These are phyloP conservation scores for Solanum hybrid DNA, from an alignment of 305 asterid species.

Conservation along the genomic window DNA sequence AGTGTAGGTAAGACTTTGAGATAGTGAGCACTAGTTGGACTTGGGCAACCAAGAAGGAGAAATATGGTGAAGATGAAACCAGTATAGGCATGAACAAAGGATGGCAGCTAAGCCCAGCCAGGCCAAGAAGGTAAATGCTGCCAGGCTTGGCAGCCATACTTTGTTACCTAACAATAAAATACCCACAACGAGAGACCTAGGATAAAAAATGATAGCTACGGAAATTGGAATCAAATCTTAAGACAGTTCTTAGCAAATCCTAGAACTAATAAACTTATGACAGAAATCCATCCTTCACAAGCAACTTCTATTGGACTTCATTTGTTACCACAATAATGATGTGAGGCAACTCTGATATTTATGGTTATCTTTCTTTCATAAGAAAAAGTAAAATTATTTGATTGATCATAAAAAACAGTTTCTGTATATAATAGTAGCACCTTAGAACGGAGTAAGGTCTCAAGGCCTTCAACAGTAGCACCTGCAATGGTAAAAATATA, in stretches of 20 bases:
- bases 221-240: background rate
- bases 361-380: background rate
- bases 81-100: background rate
- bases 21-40: background rate
- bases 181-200: background rate
- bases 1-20: background rate
- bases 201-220: background rate
- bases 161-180: background rate
- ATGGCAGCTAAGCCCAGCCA: background rate
- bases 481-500: conserved; percentile 41
- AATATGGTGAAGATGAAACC: background rate
- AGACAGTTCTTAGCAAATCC: background rate
- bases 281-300: background rate
- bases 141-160: background rate
- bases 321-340: background rate
- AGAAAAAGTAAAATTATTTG: background rate
- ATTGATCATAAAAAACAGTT: background rate
- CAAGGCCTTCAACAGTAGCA: conserved; percentile 83
- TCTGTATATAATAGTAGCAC: conserved; percentile 18
- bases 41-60: background rate
- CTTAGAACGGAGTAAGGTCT: conserved; percentile 79
- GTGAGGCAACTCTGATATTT: background rate
- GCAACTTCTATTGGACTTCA: background rate
- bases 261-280: background rate
- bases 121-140: background rate